phyloP scores from a whole-genome alignment of 2,329 filamentous ascomycete species.

The Pseudogymnoascus sp. region DNA sequence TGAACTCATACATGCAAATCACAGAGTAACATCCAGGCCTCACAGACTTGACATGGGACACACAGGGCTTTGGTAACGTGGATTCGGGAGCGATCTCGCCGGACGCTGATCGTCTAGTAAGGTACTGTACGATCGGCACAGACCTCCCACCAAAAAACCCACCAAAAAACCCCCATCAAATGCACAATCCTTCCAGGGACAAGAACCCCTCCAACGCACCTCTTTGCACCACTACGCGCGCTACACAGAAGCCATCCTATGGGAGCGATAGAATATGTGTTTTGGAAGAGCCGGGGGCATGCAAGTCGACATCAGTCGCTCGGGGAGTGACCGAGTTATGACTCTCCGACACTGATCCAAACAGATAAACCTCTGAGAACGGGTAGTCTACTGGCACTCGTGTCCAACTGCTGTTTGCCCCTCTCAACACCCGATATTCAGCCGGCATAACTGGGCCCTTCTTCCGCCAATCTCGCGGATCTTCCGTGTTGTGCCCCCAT shows the following conservation, averaged over 20 bases:
- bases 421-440: constrained; percentile 1
- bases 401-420: background rate
- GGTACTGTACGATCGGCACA: constrained; percentile 7
- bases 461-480: background rate
- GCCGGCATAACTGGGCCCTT: background rate
- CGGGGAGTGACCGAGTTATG: background rate
- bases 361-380: background rate
- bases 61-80: background rate
- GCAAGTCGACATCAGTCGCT: background rate
- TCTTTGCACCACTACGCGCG: background rate
- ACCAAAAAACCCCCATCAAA: background rate
- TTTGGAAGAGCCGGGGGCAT: background rate
- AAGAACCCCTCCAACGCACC: background rate
- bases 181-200: constrained; percentile 1
- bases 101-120: background rate
- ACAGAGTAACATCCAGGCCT: background rate
- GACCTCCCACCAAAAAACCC: background rate
- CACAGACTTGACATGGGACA: background rate
- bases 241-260: background rate
- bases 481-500: background rate
- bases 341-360: background rate
- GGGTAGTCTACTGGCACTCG: background rate
- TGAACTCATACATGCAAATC: constrained; percentile 2
- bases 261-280: background rate
- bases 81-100: constrained; percentile 5